Base-by-base conservation (phyloP, 2,329 filamentous ascomycete genomes). In the Grosmannia penicillata region DNA sequence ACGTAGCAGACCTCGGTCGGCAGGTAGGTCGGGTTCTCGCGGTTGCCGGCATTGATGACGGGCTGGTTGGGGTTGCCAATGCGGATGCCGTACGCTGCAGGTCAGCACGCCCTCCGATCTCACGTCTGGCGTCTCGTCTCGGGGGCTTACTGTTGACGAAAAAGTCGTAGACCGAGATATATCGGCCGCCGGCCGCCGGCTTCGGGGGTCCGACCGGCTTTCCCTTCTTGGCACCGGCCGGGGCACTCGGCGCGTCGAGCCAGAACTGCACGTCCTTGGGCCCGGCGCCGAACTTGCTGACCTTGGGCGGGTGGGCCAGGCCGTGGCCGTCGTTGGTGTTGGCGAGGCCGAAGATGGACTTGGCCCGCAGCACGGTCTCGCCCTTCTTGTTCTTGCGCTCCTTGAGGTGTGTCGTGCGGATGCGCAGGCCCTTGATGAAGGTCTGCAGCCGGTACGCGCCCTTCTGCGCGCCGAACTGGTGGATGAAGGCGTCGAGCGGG, bases 21-120 rank as follows among this genome's bases (percentile, higher is more conserved):
- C 3, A 81, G 45, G 44, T 77, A 79, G 5, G 58, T 62, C 0
- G 75, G 72, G 14, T 67, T 59, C 1, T 61, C 53, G 1, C 47
- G 45, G 8, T 53, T 72, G n/a, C 73, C 74, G 19, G 76, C 66
- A 46, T 81, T 79, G 47, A 81, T 49, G 2, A 76, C 66, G 0
- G 73, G 68, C 9, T 62, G 41, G 0, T 53, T 40, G 0, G 58
- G 55, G 29, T 62, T 43, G 3, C 51, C 9, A 46, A 58, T 17
- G 40, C 43, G 42, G 54, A 65, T 51, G 33, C 57, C 43, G 38
- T 66, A 50, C 45, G 55, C 46, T 62, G 44, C 15, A 18, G 1
- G 37, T 28, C n/a, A 25, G 15, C 6, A 19, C 13, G 14, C 8
- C 15, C n/a, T n/a, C n/a, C n/a, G n/a, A n/a, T n/a, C n/a, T n/a